Conservation (phyloP, 345 rosid species). For the Raphanus raphanistrum region DNA sequence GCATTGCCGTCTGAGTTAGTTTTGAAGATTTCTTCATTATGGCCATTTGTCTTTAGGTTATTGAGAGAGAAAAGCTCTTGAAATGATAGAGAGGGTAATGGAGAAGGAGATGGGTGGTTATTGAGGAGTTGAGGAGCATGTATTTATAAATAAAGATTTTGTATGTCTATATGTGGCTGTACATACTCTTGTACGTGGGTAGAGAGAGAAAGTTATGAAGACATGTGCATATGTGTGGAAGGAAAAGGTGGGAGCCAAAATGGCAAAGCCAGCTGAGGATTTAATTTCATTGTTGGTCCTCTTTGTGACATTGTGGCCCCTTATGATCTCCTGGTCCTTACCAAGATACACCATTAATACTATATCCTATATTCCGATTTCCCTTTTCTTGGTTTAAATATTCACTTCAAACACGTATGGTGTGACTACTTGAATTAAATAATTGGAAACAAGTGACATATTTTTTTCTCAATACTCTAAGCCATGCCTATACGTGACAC, state of each 20-base stretch:
- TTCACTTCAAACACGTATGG: conserved; percentile 22
- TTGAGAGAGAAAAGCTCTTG: conserved; percentile 18
- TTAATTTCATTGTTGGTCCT: conserved; percentile 49
- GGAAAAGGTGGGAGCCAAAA: conserved; percentile 58
- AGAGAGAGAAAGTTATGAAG: conserved; percentile 32
- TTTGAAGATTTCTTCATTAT: conserved; percentile 50
- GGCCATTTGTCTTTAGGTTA: conserved; percentile 47
- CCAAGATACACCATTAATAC: conserved; percentile 34
- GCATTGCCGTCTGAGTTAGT: conserved; percentile 50
- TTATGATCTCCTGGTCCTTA: conserved; percentile 40
- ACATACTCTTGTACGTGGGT: conserved; percentile 4
- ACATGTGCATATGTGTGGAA: conserved; percentile 48
- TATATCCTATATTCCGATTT: background rate
- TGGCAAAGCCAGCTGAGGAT: conserved; percentile 40
- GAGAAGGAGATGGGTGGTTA: conserved; percentile 7
- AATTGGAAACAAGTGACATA: background rate
- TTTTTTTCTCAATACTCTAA: background rate
- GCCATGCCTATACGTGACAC: background rate
- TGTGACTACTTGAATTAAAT: conserved; percentile 14
- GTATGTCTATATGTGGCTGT: conserved; percentile 36
- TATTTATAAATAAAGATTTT: conserved; percentile 31
- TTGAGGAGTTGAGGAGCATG: conserved; percentile 36
- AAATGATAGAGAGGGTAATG: background rate
- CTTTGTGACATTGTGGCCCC: conserved; percentile 60
- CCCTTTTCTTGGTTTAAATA: background rate